phyloP scores from a whole-genome alignment of 108 stramenopile species.

The Pelagomonas calceolata region DNA sequence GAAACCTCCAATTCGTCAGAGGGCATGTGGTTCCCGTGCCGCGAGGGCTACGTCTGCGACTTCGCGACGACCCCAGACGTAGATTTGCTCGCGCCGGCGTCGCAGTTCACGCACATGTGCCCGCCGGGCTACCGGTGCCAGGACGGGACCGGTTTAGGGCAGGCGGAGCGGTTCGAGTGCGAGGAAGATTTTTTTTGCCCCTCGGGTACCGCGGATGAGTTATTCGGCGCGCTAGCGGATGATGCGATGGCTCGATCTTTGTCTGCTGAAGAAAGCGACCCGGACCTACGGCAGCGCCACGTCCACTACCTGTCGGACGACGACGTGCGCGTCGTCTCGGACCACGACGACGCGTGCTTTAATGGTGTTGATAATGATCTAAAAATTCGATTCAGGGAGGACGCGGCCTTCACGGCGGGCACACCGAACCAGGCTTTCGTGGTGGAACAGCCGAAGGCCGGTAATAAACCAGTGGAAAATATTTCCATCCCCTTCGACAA shows the following conservation, averaged over 20 bases:
- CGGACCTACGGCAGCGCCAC: slow-evolving; percentile 20
- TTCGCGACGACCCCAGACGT: slow-evolving; percentile 72
- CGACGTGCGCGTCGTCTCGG: slow-evolving; percentile 27
- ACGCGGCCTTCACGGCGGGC: too few relatives aligned
- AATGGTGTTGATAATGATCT: slow-evolving; percentile 36
- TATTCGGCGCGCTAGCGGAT: slow-evolving; percentile 47
- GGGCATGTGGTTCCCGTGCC: slow-evolving; percentile 36
- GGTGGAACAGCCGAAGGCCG: neutral
- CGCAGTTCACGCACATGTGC: slow-evolving; percentile 54
- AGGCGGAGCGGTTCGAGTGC: slow-evolving; percentile 38
- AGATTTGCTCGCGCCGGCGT: slow-evolving; percentile 41
- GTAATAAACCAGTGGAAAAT: neutral
- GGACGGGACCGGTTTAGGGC: slow-evolving; percentile 46
- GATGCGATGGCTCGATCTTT: slow-evolving; percentile 53
- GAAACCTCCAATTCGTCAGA: slow-evolving; percentile 39
- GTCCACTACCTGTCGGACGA: slow-evolving; percentile 48
- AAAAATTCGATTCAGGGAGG: neutral
- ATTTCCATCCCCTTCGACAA: neutral
- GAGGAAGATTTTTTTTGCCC: slow-evolving; percentile 61
- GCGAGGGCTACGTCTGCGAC: slow-evolving; percentile 61
- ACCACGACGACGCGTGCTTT: slow-evolving; percentile 45
- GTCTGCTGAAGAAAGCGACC: slow-evolving; percentile 16
- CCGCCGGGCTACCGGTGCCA: slow-evolving; percentile 51
- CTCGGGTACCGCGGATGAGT: slow-evolving; percentile 52
- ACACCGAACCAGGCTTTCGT: too few relatives aligned